Percentiles rank a stretch among this genome's conserved stretches.
These are phyloP conservation scores for Phialophora verrucosa DNA, from an alignment of 2,329 filamentous ascomycete genomes.

Conservation along the genomic window DNA sequence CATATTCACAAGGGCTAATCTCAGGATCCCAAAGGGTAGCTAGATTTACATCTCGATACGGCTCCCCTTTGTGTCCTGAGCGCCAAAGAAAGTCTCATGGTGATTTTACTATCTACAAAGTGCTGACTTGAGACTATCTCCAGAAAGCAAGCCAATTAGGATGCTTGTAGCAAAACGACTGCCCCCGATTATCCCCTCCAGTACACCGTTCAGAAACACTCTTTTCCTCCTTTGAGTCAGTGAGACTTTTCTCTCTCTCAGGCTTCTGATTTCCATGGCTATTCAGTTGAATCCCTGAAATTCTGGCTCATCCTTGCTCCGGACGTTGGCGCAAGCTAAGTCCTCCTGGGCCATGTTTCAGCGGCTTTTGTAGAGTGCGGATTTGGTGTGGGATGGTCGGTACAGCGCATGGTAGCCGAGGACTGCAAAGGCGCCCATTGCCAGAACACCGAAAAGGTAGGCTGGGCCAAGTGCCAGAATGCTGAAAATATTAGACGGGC, in stretches of 20 bases:
- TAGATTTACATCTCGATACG: not conserved
- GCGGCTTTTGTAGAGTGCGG: not conserved
- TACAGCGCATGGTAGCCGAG: constrained; percentile 17
- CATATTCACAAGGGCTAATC: not conserved
- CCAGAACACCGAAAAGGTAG: constrained; percentile 20
- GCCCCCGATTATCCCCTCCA: not conserved
- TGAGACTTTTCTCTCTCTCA: not conserved
- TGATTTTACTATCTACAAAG: not conserved
- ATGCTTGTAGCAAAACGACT: not conserved
- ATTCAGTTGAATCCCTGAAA: not conserved
- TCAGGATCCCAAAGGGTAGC: not conserved
- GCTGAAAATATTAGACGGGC: constrained; percentile 20
- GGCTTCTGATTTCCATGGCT: not conserved
- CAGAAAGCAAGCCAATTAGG: not conserved
- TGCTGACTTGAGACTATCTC: not conserved
- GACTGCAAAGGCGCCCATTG: constrained; percentile 17
- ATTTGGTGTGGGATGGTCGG: not conserved
- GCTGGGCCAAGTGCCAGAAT: constrained; percentile 15
- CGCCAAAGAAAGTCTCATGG: not conserved
- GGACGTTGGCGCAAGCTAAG: constrained; percentile 1
- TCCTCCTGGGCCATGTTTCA: not conserved
- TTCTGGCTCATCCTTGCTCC: not conserved
- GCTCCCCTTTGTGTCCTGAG: not conserved
- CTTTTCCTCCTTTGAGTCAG: not conserved
- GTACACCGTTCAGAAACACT: not conserved